Base-by-base conservation (phyloP, 768 basidiomycete species). In the Lactarius sanguifluus region DNA sequence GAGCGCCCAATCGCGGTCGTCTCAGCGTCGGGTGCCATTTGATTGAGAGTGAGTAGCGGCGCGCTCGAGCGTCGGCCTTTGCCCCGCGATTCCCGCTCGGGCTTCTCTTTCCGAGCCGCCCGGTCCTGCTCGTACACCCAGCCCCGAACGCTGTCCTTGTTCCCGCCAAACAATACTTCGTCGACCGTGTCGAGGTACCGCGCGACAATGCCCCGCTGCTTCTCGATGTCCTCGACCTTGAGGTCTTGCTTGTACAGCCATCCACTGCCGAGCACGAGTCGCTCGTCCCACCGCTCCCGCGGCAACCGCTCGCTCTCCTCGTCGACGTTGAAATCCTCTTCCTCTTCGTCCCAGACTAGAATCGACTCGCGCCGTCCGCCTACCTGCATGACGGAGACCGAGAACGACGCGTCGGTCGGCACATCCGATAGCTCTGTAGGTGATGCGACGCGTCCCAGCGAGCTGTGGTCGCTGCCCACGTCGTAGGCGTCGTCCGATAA, bases 401-500 rank as follows among this genome's bases (percentile, higher is more conserved):
- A 85, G 64, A 91, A 81, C 5, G 87, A 84, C 62, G 82, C 77
- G 66, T 89, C 89, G 32, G 80, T 79, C 61, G 74, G 76, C 7
- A 71, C 73, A 56, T 74, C 68, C 74, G 58, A 69, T 58, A 40
- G 72, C 73, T 36, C 66, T 16, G 56, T 76, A 3, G 84, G 84
- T 34, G 84, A 85, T 28, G 79, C 72, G 38, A 79, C 77, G 23
- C 80, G 81, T 13, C 84, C 84, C 30, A 68, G 76, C 0, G 69
- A 70, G 64, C 70, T 69, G 43, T 82, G 87, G 59, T 92, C 91
- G 70, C 88, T 90, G 75, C 88, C 85, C 13, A 83, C 88, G 72
- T 93, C 91, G 71, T 92, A 93, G n/a, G 85, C 89, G 55, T 92
- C 90, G 73, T 94, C 90, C 20, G 82, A 85, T 8, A 92, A 79